Conservation (phyloP, 2,329 filamentous ascomycete genomes). For the Phaeosphaeriaceae sp. region DNA sequence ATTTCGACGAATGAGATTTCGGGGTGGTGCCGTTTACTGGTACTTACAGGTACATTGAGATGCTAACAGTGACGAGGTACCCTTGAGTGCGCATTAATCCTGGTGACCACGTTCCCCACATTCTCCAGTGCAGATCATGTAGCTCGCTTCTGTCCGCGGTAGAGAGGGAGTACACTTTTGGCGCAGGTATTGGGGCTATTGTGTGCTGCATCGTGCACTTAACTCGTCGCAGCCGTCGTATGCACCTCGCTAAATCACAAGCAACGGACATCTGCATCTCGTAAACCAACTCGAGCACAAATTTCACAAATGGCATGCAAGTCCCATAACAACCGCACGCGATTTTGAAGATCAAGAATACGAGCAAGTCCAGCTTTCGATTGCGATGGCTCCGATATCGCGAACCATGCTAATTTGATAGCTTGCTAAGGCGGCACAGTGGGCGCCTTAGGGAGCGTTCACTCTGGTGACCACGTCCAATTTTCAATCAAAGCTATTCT, state of each 20-base stretch:
- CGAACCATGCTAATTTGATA: slow-evolving; percentile 10
- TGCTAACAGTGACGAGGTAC: slow-evolving; percentile 25
- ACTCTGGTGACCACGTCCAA: not conserved
- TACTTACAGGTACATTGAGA: slow-evolving; percentile 37
- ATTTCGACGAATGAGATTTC: slow-evolving; percentile 26
- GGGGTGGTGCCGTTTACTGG: slow-evolving; percentile 17
- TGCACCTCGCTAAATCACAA: slow-evolving; percentile 18
- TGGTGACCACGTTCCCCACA: slow-evolving; percentile 39
- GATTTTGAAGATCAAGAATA: slow-evolving; percentile 15
- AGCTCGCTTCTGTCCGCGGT: slow-evolving; percentile 28
- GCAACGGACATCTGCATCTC: slow-evolving; percentile 21
- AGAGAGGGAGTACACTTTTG: slow-evolving; percentile 17
- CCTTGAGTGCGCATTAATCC: slow-evolving; percentile 18
- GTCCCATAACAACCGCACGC: slow-evolving; percentile 26
- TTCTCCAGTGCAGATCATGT: slow-evolving; percentile 37
- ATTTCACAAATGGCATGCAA: slow-evolving; percentile 29
- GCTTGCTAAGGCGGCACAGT: slow-evolving; percentile 2
- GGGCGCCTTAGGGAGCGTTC: not conserved
- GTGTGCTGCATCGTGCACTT: slow-evolving; percentile 15
- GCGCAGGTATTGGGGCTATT: slow-evolving; percentile 25
- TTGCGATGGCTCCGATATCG: slow-evolving; percentile 18
- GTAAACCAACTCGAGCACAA: slow-evolving; percentile 8
- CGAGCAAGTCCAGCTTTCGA: slow-evolving; percentile 1
- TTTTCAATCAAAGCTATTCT: slow-evolving; percentile 33
- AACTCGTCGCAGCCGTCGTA: slow-evolving; percentile 27